Evolutionary conservation across 208 protist species (phyloP).

Genomic region (Leishmania amazonensis): DNA sequence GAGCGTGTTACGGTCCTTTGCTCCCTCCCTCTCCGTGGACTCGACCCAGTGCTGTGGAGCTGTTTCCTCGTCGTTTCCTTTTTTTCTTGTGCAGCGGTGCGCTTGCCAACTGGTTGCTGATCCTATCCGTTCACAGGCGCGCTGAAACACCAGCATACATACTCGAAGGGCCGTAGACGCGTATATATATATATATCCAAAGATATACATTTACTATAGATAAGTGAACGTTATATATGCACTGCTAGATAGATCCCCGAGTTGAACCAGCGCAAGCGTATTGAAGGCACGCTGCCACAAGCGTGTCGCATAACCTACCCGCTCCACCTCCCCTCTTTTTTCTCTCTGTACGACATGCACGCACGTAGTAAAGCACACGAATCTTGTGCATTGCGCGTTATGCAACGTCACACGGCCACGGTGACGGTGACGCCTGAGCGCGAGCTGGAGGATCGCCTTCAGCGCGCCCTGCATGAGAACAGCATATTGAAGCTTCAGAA

Average conservation of each 20-base stretch:
- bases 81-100: background rate
- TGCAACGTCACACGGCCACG: constrained; percentile 25
- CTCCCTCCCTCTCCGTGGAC: background rate
- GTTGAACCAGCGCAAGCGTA: background rate
- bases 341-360: background rate
- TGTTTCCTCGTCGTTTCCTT: background rate
- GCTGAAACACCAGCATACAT: background rate
- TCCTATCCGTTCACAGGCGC: background rate
- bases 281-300: too few relatives aligned
- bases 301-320: background rate
- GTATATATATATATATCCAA: background rate
- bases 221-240: background rate
- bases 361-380: background rate
- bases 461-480: constrained; percentile 76
- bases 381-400: background rate
- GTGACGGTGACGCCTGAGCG: constrained; percentile 6
- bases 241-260: background rate
- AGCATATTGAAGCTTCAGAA: constrained; percentile 56
- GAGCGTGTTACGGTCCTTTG: background rate
- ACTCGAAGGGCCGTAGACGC: background rate
- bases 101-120: background rate
- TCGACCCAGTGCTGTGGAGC: background rate
- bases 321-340: background rate
- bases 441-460: constrained; percentile 66
- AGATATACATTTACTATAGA: background rate